Evolutionary conservation across 176 grass and related monocot species (phyloP).

Genomic region (Eleusine indica): DNA sequence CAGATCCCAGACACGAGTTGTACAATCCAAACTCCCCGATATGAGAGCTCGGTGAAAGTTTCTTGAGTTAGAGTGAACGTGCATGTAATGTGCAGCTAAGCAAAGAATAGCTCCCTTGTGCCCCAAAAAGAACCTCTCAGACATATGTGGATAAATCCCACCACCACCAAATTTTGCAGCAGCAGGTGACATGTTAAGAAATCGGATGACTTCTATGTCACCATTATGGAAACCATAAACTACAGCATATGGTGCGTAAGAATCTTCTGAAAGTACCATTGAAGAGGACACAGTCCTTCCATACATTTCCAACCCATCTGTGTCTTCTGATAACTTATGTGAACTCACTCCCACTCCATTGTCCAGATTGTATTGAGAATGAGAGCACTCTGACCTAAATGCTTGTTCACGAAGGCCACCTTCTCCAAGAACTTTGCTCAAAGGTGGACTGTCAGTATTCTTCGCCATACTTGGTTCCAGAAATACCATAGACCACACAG

Average conservation of each 20-base stretch:
- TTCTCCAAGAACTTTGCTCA: slow-evolving; percentile 65
- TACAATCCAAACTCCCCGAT: slow-evolving; percentile 83
- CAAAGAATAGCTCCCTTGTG: slow-evolving; percentile 88
- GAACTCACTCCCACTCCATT: slow-evolving; percentile 29
- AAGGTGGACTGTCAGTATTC: slow-evolving; percentile 40
- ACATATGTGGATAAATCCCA: slow-evolving; percentile 73
- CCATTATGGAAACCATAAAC: slow-evolving; percentile 96
- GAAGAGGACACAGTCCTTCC: slow-evolving; percentile 81
- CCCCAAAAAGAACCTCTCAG: slow-evolving; percentile 76
- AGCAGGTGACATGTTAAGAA: slow-evolving; percentile 61
- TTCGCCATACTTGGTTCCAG: slow-evolving; percentile 36
- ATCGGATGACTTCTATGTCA: slow-evolving; percentile 87
- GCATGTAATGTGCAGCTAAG: slow-evolving; percentile 84
- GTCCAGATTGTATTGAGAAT: slow-evolving; percentile 3
- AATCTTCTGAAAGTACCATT: slow-evolving; percentile 88
- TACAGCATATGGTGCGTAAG: slow-evolving; percentile 79
- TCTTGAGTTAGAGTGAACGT: slow-evolving; percentile 39
- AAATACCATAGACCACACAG: slow-evolving; percentile 66
- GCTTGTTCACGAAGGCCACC: slow-evolving; percentile 68
- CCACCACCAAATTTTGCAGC: slow-evolving; percentile 58
- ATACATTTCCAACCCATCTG: slow-evolving; percentile 14
- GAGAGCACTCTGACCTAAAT: slow-evolving; percentile 30
- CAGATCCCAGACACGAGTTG: slow-evolving; percentile 77
- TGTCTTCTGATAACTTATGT: slow-evolving; percentile 28
- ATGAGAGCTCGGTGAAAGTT: slow-evolving; percentile 63